These are phyloP conservation scores for Penicillium dipodomyicola DNA, from an alignment of 495 filamentous ascomycete genomes.

Conservation along the genomic window DNA sequence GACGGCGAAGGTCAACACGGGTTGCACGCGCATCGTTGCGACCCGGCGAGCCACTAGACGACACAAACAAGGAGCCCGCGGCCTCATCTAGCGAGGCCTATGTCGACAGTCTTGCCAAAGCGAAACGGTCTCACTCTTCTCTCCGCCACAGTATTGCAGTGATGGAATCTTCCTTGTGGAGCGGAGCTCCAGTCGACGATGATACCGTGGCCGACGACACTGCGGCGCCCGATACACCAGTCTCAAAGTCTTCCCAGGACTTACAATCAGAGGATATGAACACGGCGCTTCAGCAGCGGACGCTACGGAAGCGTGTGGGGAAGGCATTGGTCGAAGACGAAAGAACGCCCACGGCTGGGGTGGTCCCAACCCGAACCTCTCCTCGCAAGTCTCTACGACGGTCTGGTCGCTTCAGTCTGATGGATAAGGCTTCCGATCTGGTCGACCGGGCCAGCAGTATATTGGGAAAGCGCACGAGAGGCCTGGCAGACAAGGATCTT, in stretches of 20 bases:
- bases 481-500: slow-evolving; percentile 41
- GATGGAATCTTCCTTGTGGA: slow-evolving; percentile 43
- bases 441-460: slow-evolving; percentile 45
- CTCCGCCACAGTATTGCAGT: slow-evolving; percentile 46
- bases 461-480: slow-evolving; percentile 56
- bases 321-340: slow-evolving; percentile 48
- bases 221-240: slow-evolving; percentile 40
- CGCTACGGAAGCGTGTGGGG: slow-evolving; percentile 50
- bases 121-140: slow-evolving; percentile 36
- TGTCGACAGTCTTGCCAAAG: slow-evolving; percentile 32
- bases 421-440: slow-evolving; percentile 45
- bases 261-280: slow-evolving; percentile 35
- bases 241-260: slow-evolving; percentile 44
- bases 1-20: slow-evolving; percentile 44
- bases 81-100: slow-evolving; percentile 43
- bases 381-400: slow-evolving; percentile 28
- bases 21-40: slow-evolving; percentile 43
- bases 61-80: slow-evolving; percentile 32
- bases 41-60: slow-evolving; percentile 29
- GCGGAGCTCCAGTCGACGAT: slow-evolving; percentile 30
- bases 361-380: slow-evolving; percentile 13
- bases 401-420: slow-evolving; percentile 42
- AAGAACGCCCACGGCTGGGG: slow-evolving; percentile 20
- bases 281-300: slow-evolving; percentile 41
- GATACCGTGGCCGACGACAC: slow-evolving; percentile 35